Conservation (phyloP, 1,139 yeast genomes). For the Saccharomyces pastorianus region DNA sequence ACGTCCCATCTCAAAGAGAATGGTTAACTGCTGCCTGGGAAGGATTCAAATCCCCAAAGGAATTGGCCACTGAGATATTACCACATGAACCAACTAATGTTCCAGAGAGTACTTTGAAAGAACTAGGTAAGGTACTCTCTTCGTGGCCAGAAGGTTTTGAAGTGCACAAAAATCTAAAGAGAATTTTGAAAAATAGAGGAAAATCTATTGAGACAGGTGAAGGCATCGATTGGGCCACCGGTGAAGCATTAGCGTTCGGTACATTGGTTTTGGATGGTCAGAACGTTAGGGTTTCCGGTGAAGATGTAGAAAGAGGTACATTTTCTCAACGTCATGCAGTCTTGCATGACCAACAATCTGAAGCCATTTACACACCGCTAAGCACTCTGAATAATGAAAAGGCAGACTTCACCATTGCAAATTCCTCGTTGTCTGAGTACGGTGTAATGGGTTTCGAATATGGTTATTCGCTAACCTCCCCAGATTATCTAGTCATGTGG, state of each 20-base stretch:
- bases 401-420: slow-evolving; percentile 80
- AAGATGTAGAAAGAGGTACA: slow-evolving; percentile 99
- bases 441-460: slow-evolving; percentile 99
- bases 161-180: slow-evolving; percentile 91
- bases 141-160: slow-evolving; percentile 85
- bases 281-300: slow-evolving; percentile 96
- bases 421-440: slow-evolving; percentile 96
- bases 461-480: slow-evolving; percentile 95
- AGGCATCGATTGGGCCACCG: slow-evolving; percentile 98
- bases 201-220: slow-evolving; percentile 84
- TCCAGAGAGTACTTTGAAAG: slow-evolving; percentile 59
- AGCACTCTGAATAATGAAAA: slow-evolving; percentile 71
- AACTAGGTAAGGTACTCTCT: slow-evolving; percentile 70
- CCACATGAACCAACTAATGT: slow-evolving; percentile 97
- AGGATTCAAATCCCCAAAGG: slow-evolving; percentile 96
- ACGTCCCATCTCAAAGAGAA: slow-evolving; percentile 87
- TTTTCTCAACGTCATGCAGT: slow-evolving; percentile 99
- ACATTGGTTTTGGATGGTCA: slow-evolving; percentile 87
- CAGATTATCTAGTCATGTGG: slow-evolving; percentile 96
- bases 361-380: slow-evolving; percentile 76
- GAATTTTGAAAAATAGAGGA: slow-evolving; percentile 81
- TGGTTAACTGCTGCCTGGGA: slow-evolving; percentile 99
- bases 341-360: slow-evolving; percentile 88
- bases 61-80: slow-evolving; percentile 87
- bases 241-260: slow-evolving; percentile 97